Conservation (phyloP, 306 rosid genomes). For the Lathyrus oleraceus region DNA sequence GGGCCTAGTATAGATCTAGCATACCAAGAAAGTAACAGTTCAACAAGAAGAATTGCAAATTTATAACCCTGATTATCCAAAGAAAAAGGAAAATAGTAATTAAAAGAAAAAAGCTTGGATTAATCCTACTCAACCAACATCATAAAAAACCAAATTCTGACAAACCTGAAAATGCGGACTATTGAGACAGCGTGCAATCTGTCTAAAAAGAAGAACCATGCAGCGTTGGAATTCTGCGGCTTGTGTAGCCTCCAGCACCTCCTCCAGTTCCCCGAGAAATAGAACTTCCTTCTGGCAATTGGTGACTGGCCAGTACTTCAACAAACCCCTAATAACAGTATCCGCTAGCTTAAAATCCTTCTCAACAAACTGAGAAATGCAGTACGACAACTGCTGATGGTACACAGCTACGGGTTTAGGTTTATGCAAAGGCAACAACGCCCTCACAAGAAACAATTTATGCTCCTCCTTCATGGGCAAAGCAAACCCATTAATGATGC, state of each 20-base stretch:
- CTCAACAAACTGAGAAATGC: slow-evolving; percentile 93
- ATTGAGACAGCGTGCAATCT: slow-evolving; percentile 86
- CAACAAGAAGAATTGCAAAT: slow-evolving; percentile 30
- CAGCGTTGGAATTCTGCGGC: slow-evolving; percentile 91
- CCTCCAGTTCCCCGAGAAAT: slow-evolving; percentile 95
- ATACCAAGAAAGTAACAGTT: slow-evolving; percentile 23
- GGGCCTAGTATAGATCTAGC: slow-evolving; percentile 1
- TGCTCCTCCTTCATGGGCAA: slow-evolving; percentile 99
- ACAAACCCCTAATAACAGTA: slow-evolving; percentile 82
- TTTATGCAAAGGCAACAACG: slow-evolving; percentile 91
- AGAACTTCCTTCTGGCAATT: slow-evolving; percentile 95
- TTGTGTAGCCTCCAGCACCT: slow-evolving; percentile 93
- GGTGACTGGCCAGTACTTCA: slow-evolving; percentile 90
- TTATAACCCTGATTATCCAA: background rate
- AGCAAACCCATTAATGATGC: slow-evolving; percentile 94
- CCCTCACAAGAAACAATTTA: slow-evolving; percentile 87
- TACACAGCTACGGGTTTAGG: slow-evolving; percentile 69
- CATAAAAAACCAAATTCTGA: slow-evolving; percentile 14
- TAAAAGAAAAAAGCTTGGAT: slow-evolving; percentile 9
- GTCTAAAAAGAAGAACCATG: slow-evolving; percentile 89
- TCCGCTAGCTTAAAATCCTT: slow-evolving; percentile 92
- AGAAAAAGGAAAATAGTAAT: slow-evolving; percentile 1
- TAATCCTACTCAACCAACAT: slow-evolving; percentile 22
- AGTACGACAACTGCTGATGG: slow-evolving; percentile 92
- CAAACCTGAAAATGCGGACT: slow-evolving; percentile 95